These are phyloP conservation scores for Lepidium didymum DNA, from an alignment of 345 rosid species.

Conservation along the genomic window DNA sequence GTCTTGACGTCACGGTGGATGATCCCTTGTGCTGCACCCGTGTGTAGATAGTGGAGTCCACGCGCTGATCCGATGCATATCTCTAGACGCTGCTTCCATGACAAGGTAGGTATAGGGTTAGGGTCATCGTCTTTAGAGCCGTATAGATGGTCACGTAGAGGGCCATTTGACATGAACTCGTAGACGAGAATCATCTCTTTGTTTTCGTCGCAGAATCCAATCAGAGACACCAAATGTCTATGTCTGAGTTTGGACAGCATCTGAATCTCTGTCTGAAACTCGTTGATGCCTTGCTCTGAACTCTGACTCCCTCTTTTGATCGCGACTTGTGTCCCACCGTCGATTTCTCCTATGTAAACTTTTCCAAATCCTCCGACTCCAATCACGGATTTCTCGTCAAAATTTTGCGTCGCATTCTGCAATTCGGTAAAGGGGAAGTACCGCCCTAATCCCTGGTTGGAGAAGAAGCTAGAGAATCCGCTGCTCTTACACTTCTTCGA, in stretches of 20 bases:
- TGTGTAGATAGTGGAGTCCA: conserved; percentile 79
- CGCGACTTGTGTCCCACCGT: conserved; percentile 62
- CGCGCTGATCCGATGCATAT: conserved; percentile 81
- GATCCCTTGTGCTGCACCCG: conserved; percentile 66
- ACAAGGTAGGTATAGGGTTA: conserved; percentile 37
- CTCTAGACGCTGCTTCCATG: conserved; percentile 82
- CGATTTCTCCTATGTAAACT: conserved; percentile 53
- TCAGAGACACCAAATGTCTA: conserved; percentile 71
- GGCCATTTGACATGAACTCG: conserved; percentile 82
- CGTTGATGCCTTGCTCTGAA: conserved; percentile 75
- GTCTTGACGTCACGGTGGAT: conserved; percentile 89
- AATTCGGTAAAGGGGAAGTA: conserved; percentile 55
- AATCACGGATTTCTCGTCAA: conserved; percentile 58
- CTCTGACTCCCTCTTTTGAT: conserved; percentile 65
- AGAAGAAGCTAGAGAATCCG: conserved; percentile 44
- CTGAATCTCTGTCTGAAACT: conserved; percentile 84
- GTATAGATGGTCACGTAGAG: conserved; percentile 73
- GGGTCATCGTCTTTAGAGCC: conserved; percentile 37
- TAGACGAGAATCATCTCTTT: conserved; percentile 89
- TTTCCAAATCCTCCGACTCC: conserved; percentile 92
- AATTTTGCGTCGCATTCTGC: conserved; percentile 59
- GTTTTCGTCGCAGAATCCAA: conserved; percentile 72
- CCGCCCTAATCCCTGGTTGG: conserved; percentile 56
- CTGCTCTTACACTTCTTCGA: conserved; percentile 49
- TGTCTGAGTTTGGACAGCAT: conserved; percentile 82